phyloP scores from a whole-genome alignment of 2,329 filamentous ascomycete species.

The Fusarium lateritium region DNA sequence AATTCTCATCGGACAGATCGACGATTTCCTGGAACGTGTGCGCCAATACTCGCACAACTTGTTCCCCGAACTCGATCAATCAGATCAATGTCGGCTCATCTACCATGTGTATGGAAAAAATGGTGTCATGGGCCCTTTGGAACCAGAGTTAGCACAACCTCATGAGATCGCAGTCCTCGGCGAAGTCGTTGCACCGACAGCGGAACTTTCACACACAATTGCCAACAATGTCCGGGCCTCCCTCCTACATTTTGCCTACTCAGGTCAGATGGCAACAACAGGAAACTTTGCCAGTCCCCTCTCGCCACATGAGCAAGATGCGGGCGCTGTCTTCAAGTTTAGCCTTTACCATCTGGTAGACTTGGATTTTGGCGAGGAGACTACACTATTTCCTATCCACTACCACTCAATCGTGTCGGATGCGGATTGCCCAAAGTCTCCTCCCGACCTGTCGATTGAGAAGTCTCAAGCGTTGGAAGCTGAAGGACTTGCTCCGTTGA shows the following conservation, averaged over 20 bases:
- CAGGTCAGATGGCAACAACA: constrained; percentile 63
- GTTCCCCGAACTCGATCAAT: constrained; percentile 41
- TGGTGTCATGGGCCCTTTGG: constrained; percentile 52
- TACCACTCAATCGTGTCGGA: too few species aligned
- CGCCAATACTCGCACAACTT: constrained; percentile 42
- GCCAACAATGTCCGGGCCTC: constrained; percentile 58
- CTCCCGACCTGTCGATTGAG: too few species aligned
- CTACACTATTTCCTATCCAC: too few species aligned
- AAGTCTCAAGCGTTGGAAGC: too few species aligned
- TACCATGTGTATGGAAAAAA: constrained; percentile 63
- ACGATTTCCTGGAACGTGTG: constrained; percentile 54
- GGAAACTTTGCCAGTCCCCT: constrained; percentile 62
- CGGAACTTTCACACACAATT: constrained; percentile 60
- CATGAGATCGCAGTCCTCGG: constrained; percentile 63
- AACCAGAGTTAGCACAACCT: constrained; percentile 44
- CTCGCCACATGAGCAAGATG: constrained; percentile 44
- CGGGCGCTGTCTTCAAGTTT: constrained; percentile 58
- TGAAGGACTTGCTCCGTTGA: too few species aligned
- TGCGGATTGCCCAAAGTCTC: too few species aligned
- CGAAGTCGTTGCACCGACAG: constrained; percentile 60
- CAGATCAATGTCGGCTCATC: constrained; percentile 55
- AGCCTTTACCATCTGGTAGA: constrained; percentile 64
- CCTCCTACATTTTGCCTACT: constrained; percentile 62
- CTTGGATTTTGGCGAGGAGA: constrained; percentile 44
- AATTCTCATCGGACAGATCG: constrained; percentile 60